Conservation (phyloP, 208 protist genomes). For the Trypanosoma cruzi region DNA sequence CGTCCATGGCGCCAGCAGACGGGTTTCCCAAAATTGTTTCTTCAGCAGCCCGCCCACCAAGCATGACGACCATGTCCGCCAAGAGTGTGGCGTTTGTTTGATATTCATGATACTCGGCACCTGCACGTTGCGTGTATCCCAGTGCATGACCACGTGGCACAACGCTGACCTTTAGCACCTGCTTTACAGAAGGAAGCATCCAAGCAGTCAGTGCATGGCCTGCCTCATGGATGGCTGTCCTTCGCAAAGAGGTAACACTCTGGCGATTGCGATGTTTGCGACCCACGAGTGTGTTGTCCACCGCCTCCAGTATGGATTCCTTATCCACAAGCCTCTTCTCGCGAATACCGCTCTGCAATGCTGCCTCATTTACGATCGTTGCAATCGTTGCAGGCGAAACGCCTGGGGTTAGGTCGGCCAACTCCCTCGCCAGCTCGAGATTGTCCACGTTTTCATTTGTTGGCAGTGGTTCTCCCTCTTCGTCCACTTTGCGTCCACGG, state of each 20-base stretch:
- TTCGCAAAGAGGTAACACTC: conserved; percentile 52
- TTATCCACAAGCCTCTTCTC: conserved; percentile 79
- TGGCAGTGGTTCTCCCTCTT: conserved; percentile 54
- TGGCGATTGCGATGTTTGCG: conserved; percentile 84
- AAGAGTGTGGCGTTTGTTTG: conserved; percentile 89
- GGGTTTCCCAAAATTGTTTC: conserved; percentile 85
- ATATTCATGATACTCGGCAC: conserved; percentile 88
- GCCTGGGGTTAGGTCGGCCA: conserved; percentile 89
- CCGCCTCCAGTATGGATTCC: conserved; percentile 64
- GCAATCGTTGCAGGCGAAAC: conserved; percentile 95
- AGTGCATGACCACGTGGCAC: conserved; percentile 82
- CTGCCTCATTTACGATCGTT: conserved; percentile 97
- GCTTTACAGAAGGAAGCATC: conserved; percentile 73
- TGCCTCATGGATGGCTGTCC: conserved; percentile 78
- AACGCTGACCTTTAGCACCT: conserved; percentile 85
- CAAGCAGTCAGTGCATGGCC: conserved; percentile 79
- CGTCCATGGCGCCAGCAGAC: conserved; percentile 91
- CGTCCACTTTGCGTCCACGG: conserved; percentile 57
- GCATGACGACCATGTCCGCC: conserved; percentile 83
- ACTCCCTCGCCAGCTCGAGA: conserved; percentile 39
- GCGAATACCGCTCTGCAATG: conserved; percentile 83
- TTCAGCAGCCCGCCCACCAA: conserved; percentile 86
- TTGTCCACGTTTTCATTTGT: conserved; percentile 63
- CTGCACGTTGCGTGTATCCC: conserved; percentile 88
- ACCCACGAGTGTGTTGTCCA: conserved; percentile 87